Evolutionary conservation across 1,139 yeast genomes (phyloP).

Genomic region (Schizosaccharomyces versatilis): DNA sequence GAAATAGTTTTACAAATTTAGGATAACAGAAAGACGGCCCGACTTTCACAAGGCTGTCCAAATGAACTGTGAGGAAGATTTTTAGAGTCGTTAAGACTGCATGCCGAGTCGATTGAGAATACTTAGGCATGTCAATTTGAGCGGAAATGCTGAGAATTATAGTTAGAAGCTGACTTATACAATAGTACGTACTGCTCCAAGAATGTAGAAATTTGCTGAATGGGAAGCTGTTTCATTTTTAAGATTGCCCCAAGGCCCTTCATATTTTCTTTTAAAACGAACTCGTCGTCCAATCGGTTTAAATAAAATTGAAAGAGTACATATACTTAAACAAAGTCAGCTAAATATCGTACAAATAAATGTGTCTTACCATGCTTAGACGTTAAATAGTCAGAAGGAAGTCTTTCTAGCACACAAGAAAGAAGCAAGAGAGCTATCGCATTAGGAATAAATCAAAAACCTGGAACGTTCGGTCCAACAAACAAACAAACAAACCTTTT

Average conservation of each 20-base stretch:
- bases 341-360: not conserved
- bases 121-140: not conserved
- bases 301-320: conserved; percentile 1
- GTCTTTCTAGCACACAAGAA: not conserved
- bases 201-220: not conserved
- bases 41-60: too few relatives aligned
- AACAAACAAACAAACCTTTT: not conserved
- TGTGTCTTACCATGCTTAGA: not conserved
- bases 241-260: not conserved
- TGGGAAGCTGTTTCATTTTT: not conserved
- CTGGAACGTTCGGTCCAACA: not conserved
- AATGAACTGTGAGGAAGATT: not conserved
- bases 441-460: not conserved
- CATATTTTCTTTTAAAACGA: not conserved
- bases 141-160: not conserved
- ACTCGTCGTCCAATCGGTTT: conserved; percentile 2
- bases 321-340: not conserved
- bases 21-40: not conserved
- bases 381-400: not conserved
- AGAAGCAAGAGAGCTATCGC: not conserved
- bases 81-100: not conserved
- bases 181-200: not conserved
- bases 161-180: not conserved
- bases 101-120: not conserved
- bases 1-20: not conserved